Evolutionary conservation across 306 rosid species (phyloP), one percentile per base, ranked within the genome.

Genomic region (Castanea mollissima): DNA sequence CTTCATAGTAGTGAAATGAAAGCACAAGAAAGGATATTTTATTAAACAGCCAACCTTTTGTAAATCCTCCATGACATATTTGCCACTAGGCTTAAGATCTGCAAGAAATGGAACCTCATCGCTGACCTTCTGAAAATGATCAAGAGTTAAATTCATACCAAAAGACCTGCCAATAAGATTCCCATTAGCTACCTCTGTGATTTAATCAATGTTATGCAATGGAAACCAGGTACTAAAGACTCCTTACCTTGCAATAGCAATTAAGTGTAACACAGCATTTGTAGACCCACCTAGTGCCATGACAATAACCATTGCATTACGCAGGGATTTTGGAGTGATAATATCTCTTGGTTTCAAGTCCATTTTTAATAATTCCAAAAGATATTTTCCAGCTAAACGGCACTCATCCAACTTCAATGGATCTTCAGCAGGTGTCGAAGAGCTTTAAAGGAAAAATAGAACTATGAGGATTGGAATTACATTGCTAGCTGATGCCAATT

Each of bases 201-300:
- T 41, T 29, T 27, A 63, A 52, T 55, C 35, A 56, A n/a, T 55
- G 56, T 41, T 49, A 75, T 71, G 21, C 29, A 76, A 27, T 67
- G 67, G 69, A 55, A 80, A 63, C 73, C 63, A 38, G 27, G 74
- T 65, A 71, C 80, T 74, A 78, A 85, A 68, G 52, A 55, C 77
- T 70, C 80, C 90, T 87, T 82, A 95, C 98, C 93, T 95, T 74
- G 98, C 99, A 69, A 94, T 94, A 69, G 99, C 99, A 86, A 94
- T 94, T 58, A 92, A 92, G 83, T 94, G 97, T 80, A 94, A 75
- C 75, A 94, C 99, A n/a, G 99, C 99, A 84, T 95, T 95, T 79
- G 99, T 95, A 65, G 99, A 95, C 57, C 99, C 99, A 64, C 99
- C 99, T 69, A 95, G 89, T 81, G 98, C 98, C 99, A 92, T 92